These are phyloP conservation scores for Diplocarpon rosae DNA, from an alignment of 2,329 filamentous ascomycete genomes.

Conservation along the genomic window DNA sequence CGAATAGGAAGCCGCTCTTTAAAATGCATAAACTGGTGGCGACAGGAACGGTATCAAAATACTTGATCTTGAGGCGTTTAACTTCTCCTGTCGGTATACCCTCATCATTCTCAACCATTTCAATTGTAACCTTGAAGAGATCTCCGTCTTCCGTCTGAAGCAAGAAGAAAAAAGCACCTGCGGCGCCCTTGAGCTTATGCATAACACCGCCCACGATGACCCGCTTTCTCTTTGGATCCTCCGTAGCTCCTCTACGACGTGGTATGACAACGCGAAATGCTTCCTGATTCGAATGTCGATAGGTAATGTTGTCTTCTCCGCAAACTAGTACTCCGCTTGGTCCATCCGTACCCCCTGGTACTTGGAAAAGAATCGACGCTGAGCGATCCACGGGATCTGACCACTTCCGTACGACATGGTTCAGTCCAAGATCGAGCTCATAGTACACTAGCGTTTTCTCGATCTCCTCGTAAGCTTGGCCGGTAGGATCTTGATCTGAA, in stretches of 20 bases:
- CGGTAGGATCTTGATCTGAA: conserved; percentile 80
- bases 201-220: conserved; percentile 85
- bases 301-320: conserved; percentile 87
- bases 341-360: conserved; percentile 85
- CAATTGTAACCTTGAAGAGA: conserved; percentile 89
- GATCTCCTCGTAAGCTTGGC: conserved; percentile 66
- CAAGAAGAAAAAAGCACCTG: conserved; percentile 91
- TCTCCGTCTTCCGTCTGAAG: conserved; percentile 97
- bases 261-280: conserved; percentile 84
- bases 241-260: conserved; percentile 72
- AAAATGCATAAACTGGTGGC: conserved; percentile 82
- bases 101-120: conserved; percentile 74
- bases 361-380: conserved; percentile 83
- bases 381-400: conserved; percentile 85
- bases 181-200: conserved; percentile 78
- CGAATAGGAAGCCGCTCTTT: conserved; percentile 91
- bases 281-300: conserved; percentile 91
- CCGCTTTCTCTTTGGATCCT: conserved; percentile 85
- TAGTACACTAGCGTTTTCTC: conserved; percentile 96
- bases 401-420: conserved; percentile 96
- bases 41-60: conserved; percentile 91
- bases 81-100: conserved; percentile 75
- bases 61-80: conserved; percentile 79
- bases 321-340: conserved; percentile 94
- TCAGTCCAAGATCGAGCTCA: conserved; percentile 89